Evolutionary conservation across 148 eudicot genomes (phyloP).

Genomic region (Camellia sinensis): DNA sequence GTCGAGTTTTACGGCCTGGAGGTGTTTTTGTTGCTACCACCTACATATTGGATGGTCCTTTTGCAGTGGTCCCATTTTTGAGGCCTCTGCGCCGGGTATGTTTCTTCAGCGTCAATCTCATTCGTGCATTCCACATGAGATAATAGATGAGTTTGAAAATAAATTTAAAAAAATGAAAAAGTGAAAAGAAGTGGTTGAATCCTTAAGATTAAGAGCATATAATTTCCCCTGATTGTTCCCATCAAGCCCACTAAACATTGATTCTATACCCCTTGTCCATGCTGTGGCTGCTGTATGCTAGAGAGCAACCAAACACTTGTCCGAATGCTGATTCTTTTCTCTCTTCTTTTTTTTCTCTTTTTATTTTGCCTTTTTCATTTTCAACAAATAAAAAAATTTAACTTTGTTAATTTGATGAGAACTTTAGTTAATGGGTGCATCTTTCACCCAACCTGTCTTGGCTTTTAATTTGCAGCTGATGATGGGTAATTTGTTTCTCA

Average conservation of each 20-base stretch:
- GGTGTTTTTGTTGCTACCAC: conserved; percentile 98
- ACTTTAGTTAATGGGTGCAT: background rate
- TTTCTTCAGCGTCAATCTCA: background rate
- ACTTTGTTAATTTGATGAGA: background rate
- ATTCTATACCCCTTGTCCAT: background rate
- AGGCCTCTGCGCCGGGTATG: conserved; percentile 62
- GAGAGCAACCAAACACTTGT: background rate
- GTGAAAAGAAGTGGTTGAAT: background rate
- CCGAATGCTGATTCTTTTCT: background rate
- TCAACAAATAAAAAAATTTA: background rate
- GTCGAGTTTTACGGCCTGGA: conserved; percentile 86
- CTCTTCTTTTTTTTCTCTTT: too few species aligned
- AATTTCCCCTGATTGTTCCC: background rate
- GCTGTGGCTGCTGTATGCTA: background rate
- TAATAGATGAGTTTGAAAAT: background rate
- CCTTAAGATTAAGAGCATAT: background rate
- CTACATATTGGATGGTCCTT: conserved; percentile 69
- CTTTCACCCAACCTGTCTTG: background rate
- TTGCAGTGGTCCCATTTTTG: conserved; percentile 53
- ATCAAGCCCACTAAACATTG: background rate
- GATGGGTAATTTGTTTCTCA: background rate
- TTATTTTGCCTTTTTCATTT: too few species aligned
- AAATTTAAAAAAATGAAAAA: background rate
- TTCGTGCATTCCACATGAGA: background rate
- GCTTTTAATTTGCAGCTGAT: background rate